Conservation (phyloP, 83 land plant species). For the Isoetes engelmannii region DNA sequence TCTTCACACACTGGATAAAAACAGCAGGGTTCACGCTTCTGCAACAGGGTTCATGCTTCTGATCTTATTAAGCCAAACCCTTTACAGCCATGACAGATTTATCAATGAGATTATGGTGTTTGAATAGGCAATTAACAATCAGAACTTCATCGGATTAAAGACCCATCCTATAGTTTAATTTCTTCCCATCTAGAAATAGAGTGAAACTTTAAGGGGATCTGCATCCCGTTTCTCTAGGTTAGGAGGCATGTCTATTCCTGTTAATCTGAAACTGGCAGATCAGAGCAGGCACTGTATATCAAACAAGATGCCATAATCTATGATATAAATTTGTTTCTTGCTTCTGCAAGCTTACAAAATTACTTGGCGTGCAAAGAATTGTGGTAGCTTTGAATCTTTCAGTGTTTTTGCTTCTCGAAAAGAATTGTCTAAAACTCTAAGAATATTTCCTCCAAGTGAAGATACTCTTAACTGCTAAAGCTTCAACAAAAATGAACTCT, state of each 20-base stretch:
- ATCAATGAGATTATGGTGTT: too few relatives aligned
- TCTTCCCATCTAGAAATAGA: neutral
- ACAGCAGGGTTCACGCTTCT: neutral
- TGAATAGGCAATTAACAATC: neutral
- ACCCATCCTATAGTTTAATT: neutral
- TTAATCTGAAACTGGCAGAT: neutral
- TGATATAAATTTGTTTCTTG: neutral
- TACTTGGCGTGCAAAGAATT: neutral
- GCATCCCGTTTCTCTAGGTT: neutral
- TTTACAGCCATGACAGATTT: neutral
- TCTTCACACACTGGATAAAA: neutral
- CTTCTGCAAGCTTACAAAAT: neutral
- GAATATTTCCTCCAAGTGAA: too few relatives aligned
- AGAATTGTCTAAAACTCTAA: too few relatives aligned
- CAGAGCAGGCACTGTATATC: neutral
- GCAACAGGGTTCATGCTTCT: neutral
- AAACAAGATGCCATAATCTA: constrained; percentile 1
- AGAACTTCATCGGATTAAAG: neutral
- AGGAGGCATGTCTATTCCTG: neutral
- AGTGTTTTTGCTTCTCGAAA: neutral
- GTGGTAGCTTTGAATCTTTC: neutral
- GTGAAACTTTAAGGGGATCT: neutral
- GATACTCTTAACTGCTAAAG: too few relatives aligned
- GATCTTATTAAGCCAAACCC: neutral
- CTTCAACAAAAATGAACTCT: too few relatives aligned